A percentile compares a stretch with the other conserved stretches of the same genome.
Evolutionary conservation across 495 filamentous ascomycete genomes (phyloP).

Genomic region (Penicillium mononematosum): DNA sequence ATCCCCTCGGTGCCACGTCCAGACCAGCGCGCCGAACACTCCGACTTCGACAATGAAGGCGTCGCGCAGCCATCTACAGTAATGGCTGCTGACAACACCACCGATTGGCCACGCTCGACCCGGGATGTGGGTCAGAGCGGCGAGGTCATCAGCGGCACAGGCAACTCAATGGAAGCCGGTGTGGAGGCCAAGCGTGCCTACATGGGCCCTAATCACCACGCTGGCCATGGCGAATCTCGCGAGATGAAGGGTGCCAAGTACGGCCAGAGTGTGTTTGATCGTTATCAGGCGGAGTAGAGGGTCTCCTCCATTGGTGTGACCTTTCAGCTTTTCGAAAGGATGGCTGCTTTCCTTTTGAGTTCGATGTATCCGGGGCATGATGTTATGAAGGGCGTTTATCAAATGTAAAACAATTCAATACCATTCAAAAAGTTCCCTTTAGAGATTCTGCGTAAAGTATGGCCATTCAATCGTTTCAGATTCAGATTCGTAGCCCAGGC

Average conservation of each 20-base stretch:
- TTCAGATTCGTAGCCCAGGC: conserved; percentile 13
- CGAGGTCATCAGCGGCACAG: conserved; percentile 53
- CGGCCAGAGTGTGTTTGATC: conserved; percentile 43
- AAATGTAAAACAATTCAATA: conserved; percentile 3
- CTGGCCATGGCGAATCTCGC: conserved; percentile 36
- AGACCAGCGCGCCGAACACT: conserved; percentile 43
- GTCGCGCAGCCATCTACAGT: conserved; percentile 36
- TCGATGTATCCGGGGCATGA: neutral
- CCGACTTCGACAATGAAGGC: conserved; percentile 31
- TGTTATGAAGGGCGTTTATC: conserved; percentile 2
- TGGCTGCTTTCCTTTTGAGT: neutral
- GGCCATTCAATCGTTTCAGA: conserved; percentile 12
- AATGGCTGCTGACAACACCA: conserved; percentile 52
- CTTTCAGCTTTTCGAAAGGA: neutral
- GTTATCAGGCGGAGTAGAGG: conserved; percentile 29
- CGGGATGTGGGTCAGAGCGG: conserved; percentile 45
- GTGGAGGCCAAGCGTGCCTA: conserved; percentile 50
- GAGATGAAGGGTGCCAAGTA: conserved; percentile 44
- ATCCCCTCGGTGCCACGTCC: conserved; percentile 59
- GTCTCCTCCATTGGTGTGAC: conserved; percentile 16
- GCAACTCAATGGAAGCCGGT: conserved; percentile 43
- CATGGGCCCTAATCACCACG: conserved; percentile 34
- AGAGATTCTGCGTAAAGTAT: neutral
- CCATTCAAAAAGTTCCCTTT: neutral
- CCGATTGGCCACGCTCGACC: conserved; percentile 51